phyloP scores from a whole-genome alignment of 148 eudicot species.

The Dianthus caryophyllus region DNA sequence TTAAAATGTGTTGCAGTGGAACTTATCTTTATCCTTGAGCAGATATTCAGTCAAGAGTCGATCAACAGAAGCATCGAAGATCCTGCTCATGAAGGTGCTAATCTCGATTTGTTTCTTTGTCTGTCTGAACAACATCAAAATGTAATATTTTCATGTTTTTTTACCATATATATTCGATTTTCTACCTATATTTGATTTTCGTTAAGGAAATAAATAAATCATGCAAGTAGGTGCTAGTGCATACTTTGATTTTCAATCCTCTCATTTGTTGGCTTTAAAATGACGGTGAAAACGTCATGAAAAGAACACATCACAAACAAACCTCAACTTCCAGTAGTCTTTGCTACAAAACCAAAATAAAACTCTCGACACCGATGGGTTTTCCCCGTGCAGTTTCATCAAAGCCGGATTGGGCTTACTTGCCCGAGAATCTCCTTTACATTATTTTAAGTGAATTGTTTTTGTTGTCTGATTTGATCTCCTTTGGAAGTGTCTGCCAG shows the following conservation, averaged over 20 bases:
- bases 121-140: not conserved
- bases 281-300: not conserved
- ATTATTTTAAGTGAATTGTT: conserved; percentile 7
- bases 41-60: no score
- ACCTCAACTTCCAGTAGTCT: not conserved
- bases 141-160: not conserved
- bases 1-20: no score
- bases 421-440: not conserved
- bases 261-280: conserved; percentile 4
- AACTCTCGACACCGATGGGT: not conserved
- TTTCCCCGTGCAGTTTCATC: no score
- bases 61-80: not conserved
- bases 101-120: not conserved
- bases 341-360: not conserved
- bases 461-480: conserved; percentile 8
- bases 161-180: not conserved
- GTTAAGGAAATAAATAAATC: conserved; percentile 6
- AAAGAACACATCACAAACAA: not conserved
- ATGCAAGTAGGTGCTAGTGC: no score
- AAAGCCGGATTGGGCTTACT: conserved; percentile 12
- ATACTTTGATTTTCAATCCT: not conserved
- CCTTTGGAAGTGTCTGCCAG: conserved; percentile 16
- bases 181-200: not conserved
- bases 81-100: not conserved
- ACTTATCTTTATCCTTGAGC: no score